phyloP scores from a whole-genome alignment of 2,329 filamentous ascomycete species.

The Didymella sp. region DNA sequence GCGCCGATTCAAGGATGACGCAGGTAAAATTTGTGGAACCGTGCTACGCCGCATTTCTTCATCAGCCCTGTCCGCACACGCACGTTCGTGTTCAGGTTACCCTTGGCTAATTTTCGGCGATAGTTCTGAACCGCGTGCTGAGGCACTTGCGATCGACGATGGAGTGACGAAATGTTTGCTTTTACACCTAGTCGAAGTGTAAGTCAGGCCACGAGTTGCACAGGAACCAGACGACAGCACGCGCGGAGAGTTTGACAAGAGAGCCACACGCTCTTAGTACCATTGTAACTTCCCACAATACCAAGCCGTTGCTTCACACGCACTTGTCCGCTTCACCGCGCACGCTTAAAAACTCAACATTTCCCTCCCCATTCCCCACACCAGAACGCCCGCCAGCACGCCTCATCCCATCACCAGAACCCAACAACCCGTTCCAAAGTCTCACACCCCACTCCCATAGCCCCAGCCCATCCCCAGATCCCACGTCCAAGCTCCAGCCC shows the following conservation, averaged over 20 bases:
- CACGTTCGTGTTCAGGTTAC: not conserved
- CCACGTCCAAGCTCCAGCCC: not conserved
- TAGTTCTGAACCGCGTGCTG: not conserved
- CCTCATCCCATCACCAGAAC: not conserved
- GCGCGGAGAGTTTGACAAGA: not conserved
- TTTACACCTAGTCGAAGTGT: not conserved
- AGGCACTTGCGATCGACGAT: not conserved
- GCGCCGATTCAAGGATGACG: slow-evolving; percentile 15
- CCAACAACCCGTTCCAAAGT: not conserved
- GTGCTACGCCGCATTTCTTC: not conserved
- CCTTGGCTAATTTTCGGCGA: not conserved
- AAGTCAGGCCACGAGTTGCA: not conserved
- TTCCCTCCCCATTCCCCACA: not conserved
- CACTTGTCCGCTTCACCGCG: not conserved
- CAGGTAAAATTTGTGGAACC: slow-evolving; percentile 1
- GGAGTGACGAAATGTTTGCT: not conserved
- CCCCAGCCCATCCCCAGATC: not conserved
- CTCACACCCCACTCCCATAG: not conserved
- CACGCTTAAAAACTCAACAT: not conserved
- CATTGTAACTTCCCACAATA: not conserved
- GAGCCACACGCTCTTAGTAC: not conserved
- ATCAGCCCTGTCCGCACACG: not conserved
- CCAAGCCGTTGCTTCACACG: not conserved
- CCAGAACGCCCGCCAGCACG: not conserved
- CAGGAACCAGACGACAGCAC: not conserved